phyloP scores from a whole-genome alignment of 495 filamentous ascomycete species.

The Chaetomium cochliodes region DNA sequence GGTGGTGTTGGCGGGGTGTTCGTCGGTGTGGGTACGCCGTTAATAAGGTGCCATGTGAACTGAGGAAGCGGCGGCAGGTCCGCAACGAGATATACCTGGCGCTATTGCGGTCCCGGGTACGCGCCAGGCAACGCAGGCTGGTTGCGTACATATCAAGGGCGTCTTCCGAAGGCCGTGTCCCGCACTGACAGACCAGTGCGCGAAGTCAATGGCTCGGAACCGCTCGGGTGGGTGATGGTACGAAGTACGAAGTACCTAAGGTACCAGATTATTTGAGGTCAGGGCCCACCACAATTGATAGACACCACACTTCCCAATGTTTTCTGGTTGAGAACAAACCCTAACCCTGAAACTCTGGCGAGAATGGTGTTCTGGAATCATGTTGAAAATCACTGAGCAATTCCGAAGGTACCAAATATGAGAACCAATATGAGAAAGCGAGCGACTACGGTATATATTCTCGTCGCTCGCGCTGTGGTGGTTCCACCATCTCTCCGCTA shows the following conservation, averaged over 20 bases:
- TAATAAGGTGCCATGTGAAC: background rate
- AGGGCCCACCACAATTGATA: too few species aligned
- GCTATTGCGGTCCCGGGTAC: background rate
- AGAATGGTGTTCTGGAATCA: background rate
- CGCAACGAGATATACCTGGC: conserved; percentile 4
- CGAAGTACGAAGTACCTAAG: too few species aligned
- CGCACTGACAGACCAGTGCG: conserved; percentile 12
- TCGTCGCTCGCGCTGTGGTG: conserved; percentile 5
- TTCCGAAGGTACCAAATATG: background rate
- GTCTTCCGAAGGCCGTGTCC: conserved; percentile 13
- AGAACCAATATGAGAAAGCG: background rate
- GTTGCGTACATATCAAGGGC: conserved; percentile 30
- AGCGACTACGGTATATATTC: conserved; percentile 16
- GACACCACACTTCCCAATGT: too few species aligned
- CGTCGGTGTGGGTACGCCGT: background rate
- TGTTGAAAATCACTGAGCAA: background rate
- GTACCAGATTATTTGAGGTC: too few species aligned
- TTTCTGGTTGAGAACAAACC: background rate
- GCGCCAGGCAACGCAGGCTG: conserved; percentile 24
- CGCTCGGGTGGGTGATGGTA: background rate
- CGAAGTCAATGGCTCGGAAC: conserved; percentile 23
- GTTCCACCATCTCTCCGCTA: conserved; percentile 11
- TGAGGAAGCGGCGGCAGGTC: background rate
- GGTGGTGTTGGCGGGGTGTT: background rate
- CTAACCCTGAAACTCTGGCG: background rate